These are phyloP conservation scores for Boletus sensibilis DNA, from an alignment of 768 basidiomycete species.

Conservation along the genomic window DNA sequence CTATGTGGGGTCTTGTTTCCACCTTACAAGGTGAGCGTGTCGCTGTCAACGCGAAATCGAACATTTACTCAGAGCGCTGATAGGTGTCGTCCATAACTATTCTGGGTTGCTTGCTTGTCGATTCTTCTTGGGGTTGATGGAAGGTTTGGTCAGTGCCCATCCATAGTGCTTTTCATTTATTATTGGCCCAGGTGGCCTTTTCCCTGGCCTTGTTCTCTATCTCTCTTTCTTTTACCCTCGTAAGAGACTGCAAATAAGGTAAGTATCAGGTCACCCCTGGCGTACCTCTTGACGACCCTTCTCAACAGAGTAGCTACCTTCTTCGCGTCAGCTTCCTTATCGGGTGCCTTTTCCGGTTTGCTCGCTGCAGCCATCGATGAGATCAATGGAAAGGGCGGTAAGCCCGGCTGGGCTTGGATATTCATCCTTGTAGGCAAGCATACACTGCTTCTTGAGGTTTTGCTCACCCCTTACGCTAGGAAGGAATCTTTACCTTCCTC, in stretches of 20 bases:
- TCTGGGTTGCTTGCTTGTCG: slow-evolving; percentile 53
- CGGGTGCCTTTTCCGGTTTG: slow-evolving; percentile 63
- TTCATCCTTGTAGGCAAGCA: slow-evolving; percentile 44
- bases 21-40: slow-evolving; percentile 51
- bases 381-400: slow-evolving; percentile 51
- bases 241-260: slow-evolving; percentile 26
- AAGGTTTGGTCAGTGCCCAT: slow-evolving; percentile 41
- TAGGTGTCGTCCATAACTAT: slow-evolving; percentile 47
- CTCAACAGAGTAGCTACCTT: slow-evolving; percentile 37
- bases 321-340: slow-evolving; percentile 47
- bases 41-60: neutral
- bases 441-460: neutral
- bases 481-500: slow-evolving; percentile 61
- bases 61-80: neutral
- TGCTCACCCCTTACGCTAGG: slow-evolving; percentile 23
- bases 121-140: slow-evolving; percentile 51
- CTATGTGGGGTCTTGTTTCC: slow-evolving; percentile 66
- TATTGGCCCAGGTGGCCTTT: slow-evolving; percentile 46
- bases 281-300: neutral
- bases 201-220: slow-evolving; percentile 57
- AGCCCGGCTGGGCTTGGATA: slow-evolving; percentile 62
- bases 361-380: slow-evolving; percentile 57
- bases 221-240: slow-evolving; percentile 49
- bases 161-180: neutral
- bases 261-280: neutral